phyloP scores from a whole-genome alignment of 2,329 filamentous ascomycete species.

The Colletotrichum eleusines region DNA sequence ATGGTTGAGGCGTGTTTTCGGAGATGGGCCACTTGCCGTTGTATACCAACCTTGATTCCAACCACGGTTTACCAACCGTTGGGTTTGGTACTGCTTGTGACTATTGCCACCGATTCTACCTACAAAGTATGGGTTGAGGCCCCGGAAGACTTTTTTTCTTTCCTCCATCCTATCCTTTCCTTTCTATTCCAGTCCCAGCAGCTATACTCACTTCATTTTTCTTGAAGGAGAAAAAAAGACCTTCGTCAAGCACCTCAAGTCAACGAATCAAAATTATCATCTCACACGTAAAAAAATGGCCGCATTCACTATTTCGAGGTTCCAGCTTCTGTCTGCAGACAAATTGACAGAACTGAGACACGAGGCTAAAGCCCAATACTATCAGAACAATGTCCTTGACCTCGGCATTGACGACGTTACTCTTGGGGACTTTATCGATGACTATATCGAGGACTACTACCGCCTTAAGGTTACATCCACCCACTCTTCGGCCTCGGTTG shows the following conservation, averaged over 20 bases:
- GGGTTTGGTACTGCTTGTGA: not conserved
- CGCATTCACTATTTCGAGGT: not conserved
- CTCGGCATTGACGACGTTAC: not conserved
- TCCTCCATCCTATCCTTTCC: not conserved
- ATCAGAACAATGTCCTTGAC: constrained; percentile 12
- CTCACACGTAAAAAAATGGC: not conserved
- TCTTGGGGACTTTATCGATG: constrained; percentile 28
- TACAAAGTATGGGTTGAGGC: not conserved
- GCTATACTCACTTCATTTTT: not conserved
- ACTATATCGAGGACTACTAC: constrained; percentile 30
- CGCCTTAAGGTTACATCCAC: not conserved
- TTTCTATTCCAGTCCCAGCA: not conserved
- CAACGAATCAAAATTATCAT: not conserved
- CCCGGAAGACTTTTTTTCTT: too few species aligned
- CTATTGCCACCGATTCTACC: not conserved
- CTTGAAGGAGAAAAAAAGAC: not conserved
- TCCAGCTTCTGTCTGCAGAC: constrained; percentile 2
- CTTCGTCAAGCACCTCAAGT: not conserved
- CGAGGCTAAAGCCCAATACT: constrained; percentile 19
- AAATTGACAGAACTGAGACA: constrained; percentile 11
- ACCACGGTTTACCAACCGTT: not conserved
- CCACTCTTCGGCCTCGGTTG: not conserved
- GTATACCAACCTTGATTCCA: not conserved
- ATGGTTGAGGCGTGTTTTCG: not conserved
- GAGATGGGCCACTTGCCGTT: not conserved